A percentile compares a stretch with the other conserved stretches of the same genome.
phyloP scores from a whole-genome alignment of 108 stramenopile species.

The Chaetoceros tenuissimus region DNA sequence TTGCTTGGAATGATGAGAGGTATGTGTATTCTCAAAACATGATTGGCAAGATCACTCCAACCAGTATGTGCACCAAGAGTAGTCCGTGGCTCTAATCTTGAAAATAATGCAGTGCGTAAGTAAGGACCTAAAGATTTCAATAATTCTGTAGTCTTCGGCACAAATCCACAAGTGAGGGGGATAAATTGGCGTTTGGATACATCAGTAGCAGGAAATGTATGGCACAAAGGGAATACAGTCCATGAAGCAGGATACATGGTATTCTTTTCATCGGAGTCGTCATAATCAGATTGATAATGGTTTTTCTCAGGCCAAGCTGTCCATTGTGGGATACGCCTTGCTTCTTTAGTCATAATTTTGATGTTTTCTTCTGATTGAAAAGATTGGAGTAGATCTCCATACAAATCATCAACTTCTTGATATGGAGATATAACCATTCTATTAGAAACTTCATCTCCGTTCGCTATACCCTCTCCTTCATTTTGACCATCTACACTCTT shows the following conservation, averaged over 20 bases:
- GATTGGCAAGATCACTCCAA: slow-evolving; percentile 94
- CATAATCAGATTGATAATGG: slow-evolving; percentile 42
- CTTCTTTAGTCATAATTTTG: slow-evolving; percentile 44
- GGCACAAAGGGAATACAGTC: slow-evolving; percentile 91
- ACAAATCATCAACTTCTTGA: neutral
- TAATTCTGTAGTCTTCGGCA: slow-evolving; percentile 68
- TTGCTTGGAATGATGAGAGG: slow-evolving; percentile 71
- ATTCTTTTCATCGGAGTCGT: slow-evolving; percentile 14
- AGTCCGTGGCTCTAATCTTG: slow-evolving; percentile 77
- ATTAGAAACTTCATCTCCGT: neutral
- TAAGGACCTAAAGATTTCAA: slow-evolving; percentile 34
- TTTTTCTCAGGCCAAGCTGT: slow-evolving; percentile 88
- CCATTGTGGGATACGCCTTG: slow-evolving; percentile 63
- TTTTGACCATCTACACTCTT: neutral
- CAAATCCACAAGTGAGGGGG: slow-evolving; percentile 52
- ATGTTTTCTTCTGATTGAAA: slow-evolving; percentile 22
- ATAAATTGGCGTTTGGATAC: slow-evolving; percentile 59
- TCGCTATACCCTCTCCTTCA: too few species aligned
- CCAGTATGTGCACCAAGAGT: slow-evolving; percentile 87
- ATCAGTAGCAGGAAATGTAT: slow-evolving; percentile 90
- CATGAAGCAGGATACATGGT: slow-evolving; percentile 31
- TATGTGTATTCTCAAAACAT: slow-evolving; percentile 90
- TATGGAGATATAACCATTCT: neutral
- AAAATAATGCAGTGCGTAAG: slow-evolving; percentile 90
- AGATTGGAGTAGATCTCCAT: slow-evolving; percentile 26